Percentiles rank a stretch among this genome's conserved stretches.
phyloP scores from a whole-genome alignment of 306 rosid genomes.

The Argentina anserina region DNA sequence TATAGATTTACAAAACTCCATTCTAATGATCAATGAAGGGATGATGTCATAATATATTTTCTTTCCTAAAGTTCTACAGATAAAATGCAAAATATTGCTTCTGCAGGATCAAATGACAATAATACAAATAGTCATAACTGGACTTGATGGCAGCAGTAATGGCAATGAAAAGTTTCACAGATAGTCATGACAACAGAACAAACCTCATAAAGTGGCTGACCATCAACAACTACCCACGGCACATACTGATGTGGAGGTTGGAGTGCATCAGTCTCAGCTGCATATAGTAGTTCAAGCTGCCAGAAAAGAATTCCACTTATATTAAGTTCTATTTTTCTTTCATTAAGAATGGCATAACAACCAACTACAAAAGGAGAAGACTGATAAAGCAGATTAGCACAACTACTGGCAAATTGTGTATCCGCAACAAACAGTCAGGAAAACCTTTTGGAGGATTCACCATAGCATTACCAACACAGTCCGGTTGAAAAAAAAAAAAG shows the following conservation, averaged over 20 bases:
- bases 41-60: background rate
- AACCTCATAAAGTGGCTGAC: slow-evolving; percentile 81
- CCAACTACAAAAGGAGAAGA: background rate
- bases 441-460: background rate
- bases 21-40: background rate
- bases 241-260: slow-evolving; percentile 81
- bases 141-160: background rate
- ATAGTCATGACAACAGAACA: slow-evolving; percentile 16
- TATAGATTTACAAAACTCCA: background rate
- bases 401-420: background rate
- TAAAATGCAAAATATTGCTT: background rate
- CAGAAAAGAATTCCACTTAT: slow-evolving; percentile 8
- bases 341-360: background rate
- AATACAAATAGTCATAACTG: background rate
- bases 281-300: slow-evolving; percentile 79
- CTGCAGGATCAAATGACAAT: background rate
- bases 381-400: background rate
- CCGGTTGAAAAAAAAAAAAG: background rate
- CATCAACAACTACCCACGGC: slow-evolving; percentile 93
- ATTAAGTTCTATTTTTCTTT: background rate
- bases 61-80: background rate
- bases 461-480: slow-evolving; percentile 1
- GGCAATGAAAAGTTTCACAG: background rate
- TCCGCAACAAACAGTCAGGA: background rate
- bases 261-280: slow-evolving; percentile 59